These are phyloP conservation scores for Vigna radiata DNA, from an alignment of 306 rosid species.

Conservation along the genomic window DNA sequence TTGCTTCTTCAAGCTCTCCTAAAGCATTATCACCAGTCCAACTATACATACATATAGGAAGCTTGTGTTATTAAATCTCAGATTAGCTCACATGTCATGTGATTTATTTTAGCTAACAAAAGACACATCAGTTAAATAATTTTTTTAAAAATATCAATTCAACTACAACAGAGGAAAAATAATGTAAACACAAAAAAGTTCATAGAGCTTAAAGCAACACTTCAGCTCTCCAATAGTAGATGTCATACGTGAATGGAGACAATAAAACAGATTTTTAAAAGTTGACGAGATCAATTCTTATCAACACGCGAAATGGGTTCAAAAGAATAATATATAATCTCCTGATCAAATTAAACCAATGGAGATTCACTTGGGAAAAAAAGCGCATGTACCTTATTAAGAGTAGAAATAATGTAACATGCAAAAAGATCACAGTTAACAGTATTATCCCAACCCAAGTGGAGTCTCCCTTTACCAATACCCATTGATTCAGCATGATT, in stretches of 20 bases:
- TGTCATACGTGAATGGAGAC: constrained; percentile 14
- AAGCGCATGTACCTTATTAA: background rate
- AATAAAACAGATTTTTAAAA: background rate
- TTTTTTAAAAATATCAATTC: constrained; percentile 25
- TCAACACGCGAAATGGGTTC: constrained; percentile 5
- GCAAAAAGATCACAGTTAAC: constrained; percentile 28
- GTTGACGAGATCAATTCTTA: constrained; percentile 17
- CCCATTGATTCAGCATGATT: constrained; percentile 25
- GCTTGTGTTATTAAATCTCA: constrained; percentile 23
- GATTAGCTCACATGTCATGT: constrained; percentile 23
- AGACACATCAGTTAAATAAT: background rate
- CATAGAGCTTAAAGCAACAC: constrained; percentile 30
- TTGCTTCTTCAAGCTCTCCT: constrained; percentile 88
- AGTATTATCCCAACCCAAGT: constrained; percentile 5
- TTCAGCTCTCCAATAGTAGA: background rate
- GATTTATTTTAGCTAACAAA: background rate
- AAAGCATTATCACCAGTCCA: constrained; percentile 94
- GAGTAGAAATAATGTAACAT: constrained; percentile 25
- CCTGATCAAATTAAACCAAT: constrained; percentile 12
- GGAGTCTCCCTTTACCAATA: constrained; percentile 2
- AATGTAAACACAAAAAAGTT: constrained; percentile 5
- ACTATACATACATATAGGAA: constrained; percentile 54
- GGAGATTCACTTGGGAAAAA: background rate
- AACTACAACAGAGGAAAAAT: constrained; percentile 12
- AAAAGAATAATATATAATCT: constrained; percentile 3